Conservation (phyloP, 495 filamentous ascomycete species). For the Alectoria sarmentosa region DNA sequence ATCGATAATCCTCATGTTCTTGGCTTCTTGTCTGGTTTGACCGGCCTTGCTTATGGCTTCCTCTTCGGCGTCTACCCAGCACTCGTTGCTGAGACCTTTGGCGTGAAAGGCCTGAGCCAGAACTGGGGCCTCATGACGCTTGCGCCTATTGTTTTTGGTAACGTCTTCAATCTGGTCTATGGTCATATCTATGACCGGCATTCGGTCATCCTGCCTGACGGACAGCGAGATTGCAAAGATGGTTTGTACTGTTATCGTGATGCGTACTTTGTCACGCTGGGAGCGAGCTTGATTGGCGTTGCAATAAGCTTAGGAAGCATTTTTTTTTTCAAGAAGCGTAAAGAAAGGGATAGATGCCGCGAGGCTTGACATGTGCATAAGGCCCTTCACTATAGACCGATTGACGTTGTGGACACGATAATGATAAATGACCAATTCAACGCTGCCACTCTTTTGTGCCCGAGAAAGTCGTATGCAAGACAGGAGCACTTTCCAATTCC, state of each 20-base stretch:
- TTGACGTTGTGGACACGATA: not conserved
- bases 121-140: slow-evolving; percentile 96
- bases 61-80: slow-evolving; percentile 94
- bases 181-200: slow-evolving; percentile 75
- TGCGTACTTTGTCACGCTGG: slow-evolving; percentile 79
- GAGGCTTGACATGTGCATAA: slow-evolving; percentile 17
- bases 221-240: slow-evolving; percentile 66
- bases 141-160: slow-evolving; percentile 74
- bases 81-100: slow-evolving; percentile 85
- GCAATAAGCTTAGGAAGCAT: slow-evolving; percentile 65
- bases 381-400: not conserved
- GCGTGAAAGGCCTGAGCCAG: slow-evolving; percentile 76
- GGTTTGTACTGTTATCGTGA: slow-evolving; percentile 73
- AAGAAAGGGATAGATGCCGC: slow-evolving; percentile 22
- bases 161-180: slow-evolving; percentile 89
- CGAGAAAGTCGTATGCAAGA: not conserved
- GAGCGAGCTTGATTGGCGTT: slow-evolving; percentile 63
- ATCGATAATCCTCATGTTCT: slow-evolving; percentile 76
- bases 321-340: slow-evolving; percentile 24
- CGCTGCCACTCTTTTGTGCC: not conserved
- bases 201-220: slow-evolving; percentile 56
- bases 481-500: not conserved
- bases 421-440: not conserved
- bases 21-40: slow-evolving; percentile 69
- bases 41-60: slow-evolving; percentile 87